Percentiles rank a stretch among this genome's conserved stretches.
Evolutionary conservation across 345 rosid genomes (phyloP).

Genomic region (Moringa oleifera): DNA sequence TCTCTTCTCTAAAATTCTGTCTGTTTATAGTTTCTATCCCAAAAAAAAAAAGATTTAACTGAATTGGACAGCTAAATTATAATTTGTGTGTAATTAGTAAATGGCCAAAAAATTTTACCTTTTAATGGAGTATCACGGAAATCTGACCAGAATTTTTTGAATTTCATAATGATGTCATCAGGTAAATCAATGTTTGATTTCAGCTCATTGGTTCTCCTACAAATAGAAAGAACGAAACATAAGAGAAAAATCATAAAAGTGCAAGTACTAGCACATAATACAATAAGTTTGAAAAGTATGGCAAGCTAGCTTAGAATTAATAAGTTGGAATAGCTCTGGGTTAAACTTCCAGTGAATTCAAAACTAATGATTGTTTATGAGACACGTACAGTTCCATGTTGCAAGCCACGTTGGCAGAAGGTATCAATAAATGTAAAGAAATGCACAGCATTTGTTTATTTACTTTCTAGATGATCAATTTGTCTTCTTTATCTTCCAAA

Average conservation of each 20-base stretch:
- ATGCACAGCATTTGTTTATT: no score
- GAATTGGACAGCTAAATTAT: no score
- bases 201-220: slow-evolving; percentile 84
- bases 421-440: no score
- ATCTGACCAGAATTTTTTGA: slow-evolving; percentile 79
- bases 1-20: no score
- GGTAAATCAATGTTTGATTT: slow-evolving; percentile 72
- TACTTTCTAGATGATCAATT: no score
- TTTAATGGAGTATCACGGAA: slow-evolving; percentile 62
- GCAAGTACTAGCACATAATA: neutral
- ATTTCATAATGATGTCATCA: slow-evolving; percentile 49
- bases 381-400: no score
- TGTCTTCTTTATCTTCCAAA: no score
- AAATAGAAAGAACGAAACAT: slow-evolving; percentile 2
- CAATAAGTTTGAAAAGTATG: neutral
- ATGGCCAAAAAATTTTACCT: slow-evolving; percentile 35
- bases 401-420: no score
- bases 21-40: no score
- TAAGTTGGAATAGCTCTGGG: no score
- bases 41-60: no score
- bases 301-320: neutral
- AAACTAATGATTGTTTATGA: neutral
- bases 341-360: neutral
- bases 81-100: no score
- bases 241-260: neutral